Percentiles rank a stretch among this genome's conserved stretches.
phyloP scores from a whole-genome alignment of 805 yeast genomes.

The Ogataea siamensis region DNA sequence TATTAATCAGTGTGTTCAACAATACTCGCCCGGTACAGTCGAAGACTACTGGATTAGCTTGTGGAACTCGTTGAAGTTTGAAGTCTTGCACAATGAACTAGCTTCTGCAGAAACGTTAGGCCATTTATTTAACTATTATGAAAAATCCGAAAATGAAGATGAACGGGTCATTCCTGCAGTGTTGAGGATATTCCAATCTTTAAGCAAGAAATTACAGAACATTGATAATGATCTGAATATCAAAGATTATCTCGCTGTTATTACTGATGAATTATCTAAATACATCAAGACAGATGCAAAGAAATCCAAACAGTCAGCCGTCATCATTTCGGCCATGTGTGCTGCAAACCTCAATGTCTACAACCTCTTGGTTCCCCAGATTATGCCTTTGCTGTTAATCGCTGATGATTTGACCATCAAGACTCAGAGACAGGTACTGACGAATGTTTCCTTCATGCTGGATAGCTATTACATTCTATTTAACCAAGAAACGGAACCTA shows the following conservation, averaged over 20 bases:
- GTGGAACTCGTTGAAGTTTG: conserved; percentile 89
- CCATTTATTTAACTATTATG: conserved; percentile 31
- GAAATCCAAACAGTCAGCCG: conserved; percentile 58
- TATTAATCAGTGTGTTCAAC: conserved; percentile 51
- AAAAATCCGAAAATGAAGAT: conserved; percentile 32
- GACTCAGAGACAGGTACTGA: conserved; percentile 57
- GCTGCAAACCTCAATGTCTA: conserved; percentile 45
- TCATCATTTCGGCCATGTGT: conserved; percentile 56
- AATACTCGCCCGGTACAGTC: conserved; percentile 49
- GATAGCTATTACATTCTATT: conserved; percentile 49
- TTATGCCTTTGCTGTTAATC: conserved; percentile 43
- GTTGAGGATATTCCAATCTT: conserved; percentile 41
- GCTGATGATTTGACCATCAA: conserved; percentile 42
- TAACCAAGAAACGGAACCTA: conserved; percentile 19
- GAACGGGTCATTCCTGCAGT: conserved; percentile 40
- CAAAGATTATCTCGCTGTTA: conserved; percentile 24
- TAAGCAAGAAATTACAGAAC: conserved; percentile 38
- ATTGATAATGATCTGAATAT: conserved; percentile 17
- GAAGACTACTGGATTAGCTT: conserved; percentile 64
- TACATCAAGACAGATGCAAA: conserved; percentile 51
- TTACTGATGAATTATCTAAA: conserved; percentile 51
- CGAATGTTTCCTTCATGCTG: conserved; percentile 57
- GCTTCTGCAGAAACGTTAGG: conserved; percentile 30
- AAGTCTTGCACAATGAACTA: conserved; percentile 74
- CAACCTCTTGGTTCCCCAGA: conserved; percentile 45